Percentiles rank a stretch among this genome's conserved stretches.
Conservation (phyloP, 768 basidiomycete genomes). For the Leccinum variicolor region DNA sequence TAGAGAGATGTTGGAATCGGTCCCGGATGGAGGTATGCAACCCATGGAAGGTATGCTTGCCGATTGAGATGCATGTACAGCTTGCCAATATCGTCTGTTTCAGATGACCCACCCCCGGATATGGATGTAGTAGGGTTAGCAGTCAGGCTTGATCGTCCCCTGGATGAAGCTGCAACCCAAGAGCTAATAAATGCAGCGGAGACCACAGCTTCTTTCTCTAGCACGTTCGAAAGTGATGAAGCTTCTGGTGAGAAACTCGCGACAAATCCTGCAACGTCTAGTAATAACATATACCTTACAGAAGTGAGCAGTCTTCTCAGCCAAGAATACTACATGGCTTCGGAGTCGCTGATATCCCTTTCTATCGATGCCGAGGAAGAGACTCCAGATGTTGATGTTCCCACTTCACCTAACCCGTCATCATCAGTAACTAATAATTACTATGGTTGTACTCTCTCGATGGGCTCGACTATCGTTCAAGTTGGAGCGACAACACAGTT, state of each 20-base stretch:
- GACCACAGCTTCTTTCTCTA: neutral
- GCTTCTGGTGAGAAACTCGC: neutral
- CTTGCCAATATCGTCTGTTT: neutral
- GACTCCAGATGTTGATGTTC: too few species aligned
- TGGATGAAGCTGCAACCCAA: neutral
- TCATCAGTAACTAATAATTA: too few species aligned
- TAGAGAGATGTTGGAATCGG: slow-evolving; percentile 1
- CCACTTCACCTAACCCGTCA: too few species aligned
- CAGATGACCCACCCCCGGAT: neutral
- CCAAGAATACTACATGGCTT: slow-evolving; percentile 2
- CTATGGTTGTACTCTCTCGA: too few species aligned
- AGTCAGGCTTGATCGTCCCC: too few species aligned
- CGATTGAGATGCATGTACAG: neutral
- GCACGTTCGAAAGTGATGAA: neutral
- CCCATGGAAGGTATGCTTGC: neutral
- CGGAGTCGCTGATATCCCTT: neutral
- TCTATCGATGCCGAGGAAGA: accelerated
- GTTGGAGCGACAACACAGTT: too few species aligned
- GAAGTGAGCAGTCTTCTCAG: neutral
- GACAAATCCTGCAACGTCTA: too few species aligned
- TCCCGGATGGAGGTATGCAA: neutral
- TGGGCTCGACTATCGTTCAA: too few species aligned
- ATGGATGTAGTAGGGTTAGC: too few species aligned
- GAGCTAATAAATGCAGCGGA: neutral
- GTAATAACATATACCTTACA: too few species aligned